Percentiles rank a stretch among this genome's conserved stretches.
Evolutionary conservation across 2,329 filamentous ascomycete genomes (phyloP).

Genomic region (Zarea fungicola): DNA sequence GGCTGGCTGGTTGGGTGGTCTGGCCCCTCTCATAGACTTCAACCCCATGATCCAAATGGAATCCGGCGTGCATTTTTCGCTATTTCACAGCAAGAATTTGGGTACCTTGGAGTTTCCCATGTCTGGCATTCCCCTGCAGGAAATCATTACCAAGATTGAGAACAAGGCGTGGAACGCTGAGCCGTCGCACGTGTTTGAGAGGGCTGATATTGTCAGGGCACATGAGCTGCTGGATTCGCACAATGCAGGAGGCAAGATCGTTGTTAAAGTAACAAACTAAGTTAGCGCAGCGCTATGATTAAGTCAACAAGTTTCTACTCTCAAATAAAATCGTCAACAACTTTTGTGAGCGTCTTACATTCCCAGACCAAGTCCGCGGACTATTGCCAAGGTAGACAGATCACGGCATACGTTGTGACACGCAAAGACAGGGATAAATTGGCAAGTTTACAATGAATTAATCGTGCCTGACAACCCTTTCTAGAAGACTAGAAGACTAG

Average conservation of each 20-base stretch:
- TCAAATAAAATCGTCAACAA: too few relatives aligned
- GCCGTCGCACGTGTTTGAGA: constrained; percentile 29
- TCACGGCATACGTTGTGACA: too few relatives aligned
- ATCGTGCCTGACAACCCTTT: too few relatives aligned
- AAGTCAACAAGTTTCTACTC: too few relatives aligned
- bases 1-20: constrained; percentile 35
- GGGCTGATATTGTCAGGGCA: constrained; percentile 27
- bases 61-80: constrained; percentile 39
- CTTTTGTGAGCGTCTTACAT: too few relatives aligned
- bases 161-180: constrained; percentile 28
- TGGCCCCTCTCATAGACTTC: constrained; percentile 33
- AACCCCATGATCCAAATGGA: constrained; percentile 41
- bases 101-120: constrained; percentile 31
- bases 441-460: too few relatives aligned
- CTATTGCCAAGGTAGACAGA: too few relatives aligned
- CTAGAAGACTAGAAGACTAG: too few relatives aligned
- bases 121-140: constrained; percentile 31
- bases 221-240: constrained; percentile 29
- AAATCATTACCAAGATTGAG: constrained; percentile 33
- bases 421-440: too few relatives aligned
- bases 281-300: too few relatives aligned
- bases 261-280: constrained; percentile 19
- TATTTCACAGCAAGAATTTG: constrained; percentile 37
- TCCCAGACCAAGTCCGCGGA: too few relatives aligned
- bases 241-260: constrained; percentile 30